These are phyloP conservation scores for Microdochium nivale DNA, from an alignment of 2,329 filamentous ascomycete genomes.

Conservation along the genomic window DNA sequence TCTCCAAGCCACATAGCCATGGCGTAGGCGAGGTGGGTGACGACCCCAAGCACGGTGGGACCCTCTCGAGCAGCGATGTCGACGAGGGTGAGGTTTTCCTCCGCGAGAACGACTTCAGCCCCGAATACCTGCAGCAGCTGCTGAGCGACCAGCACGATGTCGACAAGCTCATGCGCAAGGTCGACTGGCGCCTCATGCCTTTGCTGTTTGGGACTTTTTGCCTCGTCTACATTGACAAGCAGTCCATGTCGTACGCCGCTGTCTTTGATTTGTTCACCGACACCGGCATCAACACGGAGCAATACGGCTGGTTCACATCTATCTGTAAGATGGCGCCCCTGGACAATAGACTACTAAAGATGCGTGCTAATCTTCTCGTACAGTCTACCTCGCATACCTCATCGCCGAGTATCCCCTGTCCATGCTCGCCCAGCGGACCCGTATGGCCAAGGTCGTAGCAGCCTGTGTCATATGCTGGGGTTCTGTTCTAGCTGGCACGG, in stretches of 20 bases:
- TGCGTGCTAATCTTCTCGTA: no score
- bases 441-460: slow-evolving; percentile 24
- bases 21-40: neutral
- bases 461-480: slow-evolving; percentile 25
- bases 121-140: slow-evolving; percentile 31
- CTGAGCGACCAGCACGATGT: slow-evolving; percentile 28
- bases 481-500: slow-evolving; percentile 30
- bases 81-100: slow-evolving; percentile 41
- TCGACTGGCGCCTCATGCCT: slow-evolving; percentile 42
- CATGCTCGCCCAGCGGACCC: slow-evolving; percentile 23
- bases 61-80: slow-evolving; percentile 18
- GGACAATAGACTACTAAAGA: no score
- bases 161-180: slow-evolving; percentile 27
- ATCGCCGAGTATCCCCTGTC: slow-evolving; percentile 21
- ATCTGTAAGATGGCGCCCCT: slow-evolving; percentile 21
- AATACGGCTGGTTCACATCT: slow-evolving; percentile 46
- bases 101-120: slow-evolving; percentile 33
- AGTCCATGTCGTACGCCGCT: slow-evolving; percentile 42
- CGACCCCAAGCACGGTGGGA: neutral
- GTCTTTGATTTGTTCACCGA: slow-evolving; percentile 45
- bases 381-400: slow-evolving; percentile 13
- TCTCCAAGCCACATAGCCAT: neutral
- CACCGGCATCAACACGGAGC: slow-evolving; percentile 33
- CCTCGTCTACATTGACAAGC: slow-evolving; percentile 50
- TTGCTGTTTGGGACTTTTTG: slow-evolving; percentile 36